Evolutionary conservation across 2,329 filamentous ascomycete species (phyloP).

Genomic region (Tolypocladium guangdongense): DNA sequence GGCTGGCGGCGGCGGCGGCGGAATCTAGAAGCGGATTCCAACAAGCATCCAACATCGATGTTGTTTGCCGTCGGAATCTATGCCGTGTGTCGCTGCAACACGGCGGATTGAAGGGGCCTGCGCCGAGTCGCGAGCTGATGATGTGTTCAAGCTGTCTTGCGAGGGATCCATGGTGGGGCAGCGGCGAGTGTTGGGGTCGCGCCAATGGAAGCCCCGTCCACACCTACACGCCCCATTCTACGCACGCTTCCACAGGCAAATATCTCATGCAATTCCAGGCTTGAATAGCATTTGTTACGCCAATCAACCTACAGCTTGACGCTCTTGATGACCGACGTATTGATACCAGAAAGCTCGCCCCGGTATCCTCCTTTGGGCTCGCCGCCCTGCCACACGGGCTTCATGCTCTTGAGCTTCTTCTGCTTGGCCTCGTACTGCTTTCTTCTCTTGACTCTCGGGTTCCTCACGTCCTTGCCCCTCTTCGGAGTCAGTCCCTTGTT

Average conservation of each 20-base stretch:
- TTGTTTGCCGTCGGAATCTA: neutral
- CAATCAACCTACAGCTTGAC: slow-evolving; percentile 58
- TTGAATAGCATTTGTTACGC: neutral
- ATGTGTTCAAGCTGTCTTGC: neutral
- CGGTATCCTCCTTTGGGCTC: slow-evolving; percentile 77
- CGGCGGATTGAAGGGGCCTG: neutral
- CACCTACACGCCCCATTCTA: no score
- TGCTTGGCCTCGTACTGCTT: slow-evolving; percentile 93
- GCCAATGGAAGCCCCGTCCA: no score
- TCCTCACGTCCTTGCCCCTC: slow-evolving; percentile 87
- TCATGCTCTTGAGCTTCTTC: slow-evolving; percentile 89
- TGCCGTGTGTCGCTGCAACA: neutral
- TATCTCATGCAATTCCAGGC: neutral
- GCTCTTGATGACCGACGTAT: slow-evolving; percentile 86
- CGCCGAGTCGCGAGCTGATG: neutral
- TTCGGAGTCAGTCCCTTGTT: slow-evolving; percentile 90
- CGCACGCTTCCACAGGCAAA: neutral
- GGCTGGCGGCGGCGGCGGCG: slow-evolving; percentile 1
- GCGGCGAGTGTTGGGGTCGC: neutral
- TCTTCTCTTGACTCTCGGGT: slow-evolving; percentile 95
- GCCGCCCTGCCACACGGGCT: slow-evolving; percentile 75
- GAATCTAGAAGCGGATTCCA: slow-evolving; percentile 1
- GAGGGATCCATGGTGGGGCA: neutral
- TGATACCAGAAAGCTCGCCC: slow-evolving; percentile 92
- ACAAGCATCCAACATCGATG: neutral